A percentile compares a stretch with the other conserved stretches of the same genome.
Evolutionary conservation across 495 filamentous ascomycete genomes (phyloP).

Genomic region (Penicillium flavigenum): DNA sequence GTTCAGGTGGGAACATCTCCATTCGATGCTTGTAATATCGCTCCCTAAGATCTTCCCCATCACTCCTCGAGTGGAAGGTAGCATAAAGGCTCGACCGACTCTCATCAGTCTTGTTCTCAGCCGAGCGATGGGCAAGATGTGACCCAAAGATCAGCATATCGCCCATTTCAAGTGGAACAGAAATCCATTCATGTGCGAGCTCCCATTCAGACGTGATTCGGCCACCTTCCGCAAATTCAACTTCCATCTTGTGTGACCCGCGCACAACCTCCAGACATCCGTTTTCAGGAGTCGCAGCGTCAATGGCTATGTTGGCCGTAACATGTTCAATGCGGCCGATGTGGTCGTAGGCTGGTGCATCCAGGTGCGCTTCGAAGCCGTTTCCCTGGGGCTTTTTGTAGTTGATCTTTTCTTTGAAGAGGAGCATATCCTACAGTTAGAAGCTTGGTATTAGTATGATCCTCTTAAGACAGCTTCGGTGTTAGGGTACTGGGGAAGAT

Average conservation of each 20-base stretch:
- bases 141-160: conserved; percentile 44
- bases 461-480: neutral
- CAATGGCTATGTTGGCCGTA: conserved; percentile 43
- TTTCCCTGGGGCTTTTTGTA: conserved; percentile 41
- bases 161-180: conserved; percentile 38
- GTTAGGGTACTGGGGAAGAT: neutral
- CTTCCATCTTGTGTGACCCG: conserved; percentile 41
- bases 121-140: conserved; percentile 43
- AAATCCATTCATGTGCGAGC: conserved; percentile 34
- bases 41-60: conserved; percentile 38
- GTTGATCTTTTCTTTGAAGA: conserved; percentile 50
- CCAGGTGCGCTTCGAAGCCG: conserved; percentile 44
- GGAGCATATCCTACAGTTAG: conserved; percentile 35
- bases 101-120: conserved; percentile 33
- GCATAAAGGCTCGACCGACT: conserved; percentile 42
- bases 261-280: conserved; percentile 45
- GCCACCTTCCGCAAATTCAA: conserved; percentile 33
- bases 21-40: conserved; percentile 42
- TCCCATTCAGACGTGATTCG: conserved; percentile 40
- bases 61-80: conserved; percentile 41
- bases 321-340: conserved; percentile 45
- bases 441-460: neutral
- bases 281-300: conserved; percentile 39
- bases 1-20: conserved; percentile 42
- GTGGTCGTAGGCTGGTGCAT: conserved; percentile 46